Evolutionary conservation across 1,284 basidiomycete species (phyloP), one percentile per base, ranked within the genome.

Genomic region (Jaminaea rosea): DNA sequence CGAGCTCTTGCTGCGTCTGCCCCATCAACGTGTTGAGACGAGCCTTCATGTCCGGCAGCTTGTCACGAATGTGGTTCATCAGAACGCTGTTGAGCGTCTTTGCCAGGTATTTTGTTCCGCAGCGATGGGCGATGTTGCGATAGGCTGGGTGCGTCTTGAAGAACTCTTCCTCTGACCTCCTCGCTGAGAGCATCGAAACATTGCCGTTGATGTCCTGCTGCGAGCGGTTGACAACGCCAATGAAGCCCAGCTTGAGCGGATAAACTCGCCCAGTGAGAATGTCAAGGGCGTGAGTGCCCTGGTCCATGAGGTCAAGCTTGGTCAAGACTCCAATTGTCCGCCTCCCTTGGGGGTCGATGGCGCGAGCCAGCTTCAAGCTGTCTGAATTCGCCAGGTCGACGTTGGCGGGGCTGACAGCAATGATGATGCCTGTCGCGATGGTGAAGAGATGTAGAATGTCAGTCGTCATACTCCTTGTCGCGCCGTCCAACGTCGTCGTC

Each of bases 11-110:
- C 75, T 97, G 92, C 4, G 94, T 91, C 77, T 98, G 94, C 10
- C 92, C 91, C 89, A 98, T 98, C 13, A 98, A 78, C 6, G 94
- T 98, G 75, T 98, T 98, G 59, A 99, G 78, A 17, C 92, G 82
- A 11, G 94, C 94, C 76, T 99, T 99, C 94, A 98, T 98, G 76
- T 99, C 94, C 0, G 94, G 94, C 34, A 99, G 80, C 77, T 98
- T 97, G 72, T 99, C 94, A 51, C 94, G 83, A 63, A 98, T 98
- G 75, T 99, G 94, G 76, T 88, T 89, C 83, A 98, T 86, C 55
- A 99, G 78, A 34, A 96, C 92, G 36, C 52, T 50, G 72, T 98
- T 98, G 56, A 98, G 79, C 9, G 88, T 88, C 78, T 90, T 91
- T 24, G 93, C 88, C 34, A 99, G 79, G 75, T 88, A 94, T 74